phyloP scores from a whole-genome alignment of 2,329 filamentous ascomycete genomes.

The Colletotrichum zoysiae region DNA sequence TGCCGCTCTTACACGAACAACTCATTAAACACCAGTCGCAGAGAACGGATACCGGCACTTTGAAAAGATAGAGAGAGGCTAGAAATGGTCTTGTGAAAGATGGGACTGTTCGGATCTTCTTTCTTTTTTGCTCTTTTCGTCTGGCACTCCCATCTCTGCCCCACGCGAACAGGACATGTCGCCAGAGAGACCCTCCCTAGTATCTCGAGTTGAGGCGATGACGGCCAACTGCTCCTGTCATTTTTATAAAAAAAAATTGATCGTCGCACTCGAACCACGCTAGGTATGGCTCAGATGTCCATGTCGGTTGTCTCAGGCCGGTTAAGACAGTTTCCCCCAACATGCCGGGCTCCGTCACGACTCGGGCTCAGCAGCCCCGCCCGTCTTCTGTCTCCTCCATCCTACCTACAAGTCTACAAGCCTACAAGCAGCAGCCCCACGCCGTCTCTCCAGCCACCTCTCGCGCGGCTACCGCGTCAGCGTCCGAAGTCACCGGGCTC shows the following conservation, averaged over 20 bases:
- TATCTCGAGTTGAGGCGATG: neutral
- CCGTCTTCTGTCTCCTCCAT: neutral
- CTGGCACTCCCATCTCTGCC: neutral
- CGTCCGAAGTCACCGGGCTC: neutral
- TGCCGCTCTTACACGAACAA: slow-evolving; percentile 31
- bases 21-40: slow-evolving; percentile 20
- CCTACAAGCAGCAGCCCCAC: neutral
- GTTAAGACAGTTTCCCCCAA: neutral
- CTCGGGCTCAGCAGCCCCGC: neutral
- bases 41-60: slow-evolving; percentile 3
- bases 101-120: neutral
- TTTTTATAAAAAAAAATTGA: no score
- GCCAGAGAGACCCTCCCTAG: neutral
- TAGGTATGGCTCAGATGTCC: no score
- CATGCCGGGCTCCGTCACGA: neutral
- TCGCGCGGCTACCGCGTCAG: neutral
- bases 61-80: neutral
- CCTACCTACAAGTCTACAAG: neutral
- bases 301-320: neutral
- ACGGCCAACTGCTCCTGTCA: neutral
- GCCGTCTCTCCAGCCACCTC: neutral
- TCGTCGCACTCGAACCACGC: neutral
- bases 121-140: neutral
- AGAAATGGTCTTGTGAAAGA: neutral
- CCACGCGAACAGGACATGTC: neutral